These are phyloP conservation scores for Starmerella vitae DNA, from an alignment of 805 yeast genomes.

Conservation along the genomic window DNA sequence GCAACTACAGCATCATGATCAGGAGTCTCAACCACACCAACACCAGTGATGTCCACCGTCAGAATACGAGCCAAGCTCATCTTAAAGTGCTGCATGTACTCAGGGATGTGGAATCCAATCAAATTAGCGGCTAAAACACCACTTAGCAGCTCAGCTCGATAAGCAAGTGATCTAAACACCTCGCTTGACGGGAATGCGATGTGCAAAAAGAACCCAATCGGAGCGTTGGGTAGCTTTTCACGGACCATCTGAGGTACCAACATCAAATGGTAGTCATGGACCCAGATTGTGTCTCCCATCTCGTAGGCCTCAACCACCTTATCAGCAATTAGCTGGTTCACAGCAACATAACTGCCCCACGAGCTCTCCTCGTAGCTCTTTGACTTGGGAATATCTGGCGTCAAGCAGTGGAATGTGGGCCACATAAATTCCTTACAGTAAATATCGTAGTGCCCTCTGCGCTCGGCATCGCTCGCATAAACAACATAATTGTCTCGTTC, in stretches of 20 bases:
- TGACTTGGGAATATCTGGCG: constrained; percentile 87
- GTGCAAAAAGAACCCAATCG: constrained; percentile 84
- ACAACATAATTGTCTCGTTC: constrained; percentile 44
- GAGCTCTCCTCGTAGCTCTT: constrained; percentile 93
- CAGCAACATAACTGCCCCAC: constrained; percentile 66
- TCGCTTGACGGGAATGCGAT: constrained; percentile 93
- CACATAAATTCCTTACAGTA: constrained; percentile 90
- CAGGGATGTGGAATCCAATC: constrained; percentile 80
- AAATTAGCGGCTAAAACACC: constrained; percentile 86
- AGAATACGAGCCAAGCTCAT: constrained; percentile 79
- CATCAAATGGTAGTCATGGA: constrained; percentile 86
- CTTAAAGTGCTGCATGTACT: constrained; percentile 83
- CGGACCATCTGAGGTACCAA: constrained; percentile 78
- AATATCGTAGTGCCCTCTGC: constrained; percentile 80
- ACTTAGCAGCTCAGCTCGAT: constrained; percentile 55
- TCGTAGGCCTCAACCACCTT: constrained; percentile 53
- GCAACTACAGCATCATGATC: constrained; percentile 28
- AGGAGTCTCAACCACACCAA: constrained; percentile 69
- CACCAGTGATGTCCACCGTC: constrained; percentile 62
- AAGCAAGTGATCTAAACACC: constrained; percentile 87
- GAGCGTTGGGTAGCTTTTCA: constrained; percentile 59
- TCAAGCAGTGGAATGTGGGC: constrained; percentile 91
- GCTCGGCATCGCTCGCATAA: constrained; percentile 60
- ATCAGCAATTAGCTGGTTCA: constrained; percentile 73
- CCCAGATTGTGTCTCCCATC: constrained; percentile 72